Percentiles rank a stretch among this genome's conserved stretches.
These are phyloP conservation scores for Fusarium proliferatum DNA, from an alignment of 2,329 filamentous ascomycete genomes.

Conservation along the genomic window DNA sequence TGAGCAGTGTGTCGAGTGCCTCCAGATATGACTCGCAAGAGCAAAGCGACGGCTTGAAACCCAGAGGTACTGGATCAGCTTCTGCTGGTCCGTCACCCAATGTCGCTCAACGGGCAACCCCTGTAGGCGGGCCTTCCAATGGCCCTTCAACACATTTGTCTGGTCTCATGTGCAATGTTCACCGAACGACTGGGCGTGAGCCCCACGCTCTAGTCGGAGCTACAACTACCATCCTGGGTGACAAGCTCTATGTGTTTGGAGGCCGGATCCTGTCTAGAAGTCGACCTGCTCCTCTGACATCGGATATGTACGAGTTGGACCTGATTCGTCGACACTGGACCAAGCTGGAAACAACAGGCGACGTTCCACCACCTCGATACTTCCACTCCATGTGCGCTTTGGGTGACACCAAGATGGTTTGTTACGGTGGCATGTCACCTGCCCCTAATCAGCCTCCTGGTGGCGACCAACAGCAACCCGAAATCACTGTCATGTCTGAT, in stretches of 20 bases:
- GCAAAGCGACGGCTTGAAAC: constrained; percentile 58
- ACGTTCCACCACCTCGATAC: constrained; percentile 90
- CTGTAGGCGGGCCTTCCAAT: constrained; percentile 57
- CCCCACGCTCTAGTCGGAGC: constrained; percentile 93
- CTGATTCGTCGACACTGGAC: constrained; percentile 93
- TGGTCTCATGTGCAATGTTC: constrained; percentile 77
- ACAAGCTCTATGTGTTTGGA: constrained; percentile 97
- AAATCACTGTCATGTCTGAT: constrained; percentile 97
- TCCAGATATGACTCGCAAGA: constrained; percentile 60
- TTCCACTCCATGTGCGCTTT: constrained; percentile 96
- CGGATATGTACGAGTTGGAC: constrained; percentile 93
- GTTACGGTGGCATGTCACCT: constrained; percentile 98
- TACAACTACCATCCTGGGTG: constrained; percentile 92
- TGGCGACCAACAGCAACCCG: constrained; percentile 72
- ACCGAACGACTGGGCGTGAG: constrained; percentile 88
- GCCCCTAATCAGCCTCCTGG: constrained; percentile 63
- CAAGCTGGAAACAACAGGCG: constrained; percentile 84
- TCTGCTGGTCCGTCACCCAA: constrained; percentile 69
- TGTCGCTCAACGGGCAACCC: constrained; percentile 50
- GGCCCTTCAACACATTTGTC: constrained; percentile 69
- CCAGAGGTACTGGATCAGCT: constrained; percentile 63
- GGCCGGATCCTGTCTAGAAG: constrained; percentile 87
- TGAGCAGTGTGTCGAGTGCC: constrained; percentile 58
- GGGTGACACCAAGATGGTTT: constrained; percentile 95
- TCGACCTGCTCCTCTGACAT: constrained; percentile 81